Evolutionary conservation across 2,329 filamentous ascomycete genomes (phyloP), one percentile per base, ranked within the genome.

Genomic region (Arachnomyces sp.): DNA sequence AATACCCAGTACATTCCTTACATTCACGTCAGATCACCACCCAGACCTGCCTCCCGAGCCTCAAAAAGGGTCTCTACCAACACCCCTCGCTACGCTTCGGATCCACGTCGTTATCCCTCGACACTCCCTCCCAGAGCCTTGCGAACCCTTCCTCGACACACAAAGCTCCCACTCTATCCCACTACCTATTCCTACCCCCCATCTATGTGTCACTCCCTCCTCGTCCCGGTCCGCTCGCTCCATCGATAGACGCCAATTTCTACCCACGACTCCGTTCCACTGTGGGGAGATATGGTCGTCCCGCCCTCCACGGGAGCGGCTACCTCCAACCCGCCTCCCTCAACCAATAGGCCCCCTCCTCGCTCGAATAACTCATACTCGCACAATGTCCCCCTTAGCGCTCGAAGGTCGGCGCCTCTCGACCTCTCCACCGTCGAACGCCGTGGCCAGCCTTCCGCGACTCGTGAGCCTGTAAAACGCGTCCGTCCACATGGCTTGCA

Each of bases 401-500:
- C 76, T 55, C 73, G 79, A 50, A 71, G 76, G 53, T 76, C 79
- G 31, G 69, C 73, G 43, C 78, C 87, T 34, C 71, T 98, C 45
- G 89, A 96, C 55, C 68, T 96, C 52, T 79, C 79, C 37, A 94
- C 87, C 1, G 92, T 98, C 45, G 92, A 96, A 69, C 82, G 90
- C 56, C 82, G 88, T 62, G 89, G 87, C 38, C 84, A 92, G 52
- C 77, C 85, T 16, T 86, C 78, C 20, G 79, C 82, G 38, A 79
- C 79, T 51, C 79, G 82, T 55, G 86, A 94, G 58, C 75, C 81
- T 4, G 72, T 75, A n/a, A 85, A 86, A 61, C 81, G 82, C 59
- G 79, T 77, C 51, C 78, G 92, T 38, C 84, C 85, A 29, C 88
- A 94, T 64, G 87, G 81, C 32, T 74, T 98, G 31, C 76, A 84